phyloP scores from a whole-genome alignment of 495 filamentous ascomycete genomes.

The Lasiosphaeriaceae sp. region DNA sequence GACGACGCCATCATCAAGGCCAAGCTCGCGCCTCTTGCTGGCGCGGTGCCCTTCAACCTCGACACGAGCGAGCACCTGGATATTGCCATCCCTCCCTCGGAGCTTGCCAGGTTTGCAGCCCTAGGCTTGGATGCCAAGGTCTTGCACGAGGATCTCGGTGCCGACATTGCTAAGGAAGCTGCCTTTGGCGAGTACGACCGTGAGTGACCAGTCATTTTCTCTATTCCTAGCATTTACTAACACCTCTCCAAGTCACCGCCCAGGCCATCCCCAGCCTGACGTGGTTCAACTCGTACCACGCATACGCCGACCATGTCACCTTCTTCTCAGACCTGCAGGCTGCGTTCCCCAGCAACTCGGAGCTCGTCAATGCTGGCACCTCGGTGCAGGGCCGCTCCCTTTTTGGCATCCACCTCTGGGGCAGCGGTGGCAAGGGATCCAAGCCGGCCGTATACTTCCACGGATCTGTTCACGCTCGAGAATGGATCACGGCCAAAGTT shows the following conservation, averaged over 20 bases:
- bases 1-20: conserved; percentile 19
- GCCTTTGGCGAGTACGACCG: conserved; percentile 21
- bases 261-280: conserved; percentile 25
- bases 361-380: conserved; percentile 48
- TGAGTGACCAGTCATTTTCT: neutral
- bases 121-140: conserved; percentile 12
- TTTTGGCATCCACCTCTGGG: conserved; percentile 58
- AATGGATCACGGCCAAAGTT: conserved; percentile 58
- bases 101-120: conserved; percentile 20
- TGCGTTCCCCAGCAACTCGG: conserved; percentile 45
- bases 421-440: conserved; percentile 47
- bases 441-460: conserved; percentile 59
- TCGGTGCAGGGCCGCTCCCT: conserved; percentile 51
- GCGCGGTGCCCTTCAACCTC: conserved; percentile 22
- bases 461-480: conserved; percentile 59
- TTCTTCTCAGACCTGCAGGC: conserved; percentile 50
- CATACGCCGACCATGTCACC: conserved; percentile 51
- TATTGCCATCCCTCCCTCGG: conserved; percentile 23
- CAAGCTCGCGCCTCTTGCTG: conserved; percentile 18
- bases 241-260: conserved; percentile 8
- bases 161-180: conserved; percentile 21
- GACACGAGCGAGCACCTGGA: conserved; percentile 26
- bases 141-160: conserved; percentile 28
- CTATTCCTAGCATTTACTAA: conserved; percentile 1
- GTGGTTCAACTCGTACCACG: conserved; percentile 58